These are phyloP conservation scores for Groenewaldozyma salmanticensis DNA, from an alignment of 805 yeast species.

Conservation along the genomic window DNA sequence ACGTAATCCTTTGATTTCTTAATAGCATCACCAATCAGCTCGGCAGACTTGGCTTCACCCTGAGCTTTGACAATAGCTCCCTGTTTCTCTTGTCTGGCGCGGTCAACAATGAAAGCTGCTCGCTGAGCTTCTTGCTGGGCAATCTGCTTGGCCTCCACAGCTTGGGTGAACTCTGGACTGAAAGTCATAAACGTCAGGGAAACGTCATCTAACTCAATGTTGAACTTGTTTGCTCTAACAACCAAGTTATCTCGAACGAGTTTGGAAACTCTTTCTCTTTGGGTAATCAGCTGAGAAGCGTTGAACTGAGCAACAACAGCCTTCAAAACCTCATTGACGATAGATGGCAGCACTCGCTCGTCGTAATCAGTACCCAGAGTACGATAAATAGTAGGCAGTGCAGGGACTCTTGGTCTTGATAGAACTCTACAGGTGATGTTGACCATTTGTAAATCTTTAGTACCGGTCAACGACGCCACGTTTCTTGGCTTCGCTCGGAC, in stretches of 20 bases:
- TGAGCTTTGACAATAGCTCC: constrained; percentile 93
- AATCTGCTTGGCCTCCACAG: constrained; percentile 97
- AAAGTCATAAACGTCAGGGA: constrained; percentile 95
- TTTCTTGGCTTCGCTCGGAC: constrained; percentile 96
- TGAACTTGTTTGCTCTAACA: constrained; percentile 85
- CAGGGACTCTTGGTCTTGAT: constrained; percentile 71
- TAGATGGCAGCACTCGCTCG: constrained; percentile 95
- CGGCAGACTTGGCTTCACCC: constrained; percentile 98
- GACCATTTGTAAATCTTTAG: constrained; percentile 98
- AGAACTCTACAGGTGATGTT: constrained; percentile 97
- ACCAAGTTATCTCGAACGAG: constrained; percentile 84
- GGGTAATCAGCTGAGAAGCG: constrained; percentile 97
- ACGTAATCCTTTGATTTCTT: constrained; percentile 94
- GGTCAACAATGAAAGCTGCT: constrained; percentile 94
- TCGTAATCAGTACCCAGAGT: constrained; percentile 93
- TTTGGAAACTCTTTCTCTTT: constrained; percentile 90
- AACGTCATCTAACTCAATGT: constrained; percentile 84
- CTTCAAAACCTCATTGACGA: constrained; percentile 93
- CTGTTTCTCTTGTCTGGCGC: constrained; percentile 96
- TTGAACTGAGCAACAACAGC: constrained; percentile 97
- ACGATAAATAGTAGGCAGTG: constrained; percentile 78
- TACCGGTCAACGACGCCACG: constrained; percentile 92
- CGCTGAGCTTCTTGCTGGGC: constrained; percentile 99
- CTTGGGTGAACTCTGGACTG: constrained; percentile 94
- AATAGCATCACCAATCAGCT: constrained; percentile 97